phyloP scores from a whole-genome alignment of 208 protist species.

The Wallacemonas rigidus region DNA sequence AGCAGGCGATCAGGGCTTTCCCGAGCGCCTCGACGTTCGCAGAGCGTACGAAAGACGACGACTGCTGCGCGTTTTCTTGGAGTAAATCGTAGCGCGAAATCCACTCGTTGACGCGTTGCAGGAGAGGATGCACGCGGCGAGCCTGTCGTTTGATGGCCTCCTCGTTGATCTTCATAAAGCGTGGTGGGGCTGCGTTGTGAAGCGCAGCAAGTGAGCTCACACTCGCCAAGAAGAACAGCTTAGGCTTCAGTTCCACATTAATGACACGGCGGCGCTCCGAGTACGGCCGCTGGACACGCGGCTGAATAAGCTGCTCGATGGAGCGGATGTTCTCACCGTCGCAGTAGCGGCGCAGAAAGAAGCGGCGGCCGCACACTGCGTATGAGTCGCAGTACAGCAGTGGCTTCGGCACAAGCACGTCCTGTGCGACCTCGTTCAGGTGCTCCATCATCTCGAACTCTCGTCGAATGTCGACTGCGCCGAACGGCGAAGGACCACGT shows the following conservation, averaged over 20 bases:
- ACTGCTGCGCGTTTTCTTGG: slow-evolving; percentile 23
- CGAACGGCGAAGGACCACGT: slow-evolving; percentile 50
- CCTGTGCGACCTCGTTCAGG: slow-evolving; percentile 44
- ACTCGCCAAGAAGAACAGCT: slow-evolving; percentile 56
- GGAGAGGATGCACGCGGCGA: slow-evolving; percentile 40
- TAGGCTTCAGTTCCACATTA: slow-evolving; percentile 63
- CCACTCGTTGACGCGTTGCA: slow-evolving; percentile 39
- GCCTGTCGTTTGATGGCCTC: slow-evolving; percentile 33
- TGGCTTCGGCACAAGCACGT: slow-evolving; percentile 46
- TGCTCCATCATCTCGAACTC: slow-evolving; percentile 78
- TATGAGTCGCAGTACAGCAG: slow-evolving; percentile 76
- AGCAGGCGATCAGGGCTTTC: slow-evolving; percentile 35
- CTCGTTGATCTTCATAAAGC: slow-evolving; percentile 52
- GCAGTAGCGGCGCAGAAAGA: slow-evolving; percentile 66
- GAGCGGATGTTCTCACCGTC: slow-evolving; percentile 60
- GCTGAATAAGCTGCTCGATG: slow-evolving; percentile 63
- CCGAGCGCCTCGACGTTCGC: slow-evolving; percentile 45
- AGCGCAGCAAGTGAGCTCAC: slow-evolving; percentile 40
- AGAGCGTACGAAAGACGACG: slow-evolving; percentile 22
- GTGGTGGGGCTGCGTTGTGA: slow-evolving; percentile 55
- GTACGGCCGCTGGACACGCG: slow-evolving; percentile 69
- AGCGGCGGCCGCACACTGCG: slow-evolving; percentile 65
- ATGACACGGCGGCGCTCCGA: slow-evolving; percentile 59
- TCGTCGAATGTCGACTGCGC: slow-evolving; percentile 53
- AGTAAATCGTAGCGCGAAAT: slow-evolving; percentile 44